Evolutionary conservation across 805 yeast species (phyloP).

Genomic region (Scheffersomyces coipomensis): DNA sequence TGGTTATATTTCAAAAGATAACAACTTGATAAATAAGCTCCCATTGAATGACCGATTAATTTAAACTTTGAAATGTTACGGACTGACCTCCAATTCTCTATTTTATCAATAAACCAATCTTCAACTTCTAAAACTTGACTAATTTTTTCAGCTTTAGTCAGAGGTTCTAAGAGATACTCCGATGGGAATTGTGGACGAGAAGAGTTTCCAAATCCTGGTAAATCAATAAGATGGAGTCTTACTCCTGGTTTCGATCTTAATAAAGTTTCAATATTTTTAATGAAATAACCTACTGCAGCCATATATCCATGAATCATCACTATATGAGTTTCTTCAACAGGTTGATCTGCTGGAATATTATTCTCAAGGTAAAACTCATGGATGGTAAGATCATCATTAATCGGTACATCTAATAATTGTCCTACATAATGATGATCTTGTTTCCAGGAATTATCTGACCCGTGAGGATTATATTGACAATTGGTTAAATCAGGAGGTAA

Average conservation of each 20-base stretch:
- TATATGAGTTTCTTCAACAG: slow-evolving; percentile 17
- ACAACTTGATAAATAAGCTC: slow-evolving; percentile 39
- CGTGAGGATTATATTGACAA: not conserved
- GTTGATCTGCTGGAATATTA: slow-evolving; percentile 5
- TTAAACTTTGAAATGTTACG: slow-evolving; percentile 24
- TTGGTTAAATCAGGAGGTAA: slow-evolving; percentile 19
- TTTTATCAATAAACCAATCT: slow-evolving; percentile 40
- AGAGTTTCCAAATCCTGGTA: slow-evolving; percentile 45
- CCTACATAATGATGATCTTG: slow-evolving; percentile 10
- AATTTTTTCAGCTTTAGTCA: slow-evolving; percentile 20
- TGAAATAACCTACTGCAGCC: slow-evolving; percentile 44
- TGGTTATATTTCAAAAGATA: slow-evolving; percentile 39
- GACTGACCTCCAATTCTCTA: slow-evolving; percentile 34
- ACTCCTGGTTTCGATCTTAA: slow-evolving; percentile 28
- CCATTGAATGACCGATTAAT: slow-evolving; percentile 42
- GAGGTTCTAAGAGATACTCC: slow-evolving; percentile 20
- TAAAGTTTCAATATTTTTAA: slow-evolving; percentile 35
- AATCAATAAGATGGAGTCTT: slow-evolving; percentile 37
- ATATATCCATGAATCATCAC: slow-evolving; percentile 44
- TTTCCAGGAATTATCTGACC: not conserved
- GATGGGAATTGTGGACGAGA: slow-evolving; percentile 38
- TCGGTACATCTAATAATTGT: slow-evolving; percentile 26
- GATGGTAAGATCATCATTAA: slow-evolving; percentile 26
- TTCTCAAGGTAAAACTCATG: slow-evolving; percentile 37
- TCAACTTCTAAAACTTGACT: slow-evolving; percentile 31